A percentile compares a stretch with the other conserved stretches of the same genome.
Conservation (phyloP, 495 filamentous ascomycete species). For the Xylaria palmicola region DNA sequence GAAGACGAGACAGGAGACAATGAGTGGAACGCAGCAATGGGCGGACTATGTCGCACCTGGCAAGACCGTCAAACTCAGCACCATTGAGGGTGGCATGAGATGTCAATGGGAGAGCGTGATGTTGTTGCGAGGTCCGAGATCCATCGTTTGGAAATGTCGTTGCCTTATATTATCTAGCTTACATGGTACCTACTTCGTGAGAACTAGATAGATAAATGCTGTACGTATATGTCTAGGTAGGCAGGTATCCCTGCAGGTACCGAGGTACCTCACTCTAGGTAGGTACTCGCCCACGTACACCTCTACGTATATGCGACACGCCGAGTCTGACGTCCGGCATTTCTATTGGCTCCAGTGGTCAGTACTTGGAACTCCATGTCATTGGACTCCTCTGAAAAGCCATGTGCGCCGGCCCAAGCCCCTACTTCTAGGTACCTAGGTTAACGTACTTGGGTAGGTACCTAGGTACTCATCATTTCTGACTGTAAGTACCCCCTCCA, state of each 20-base stretch:
- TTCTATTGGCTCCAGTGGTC: neutral
- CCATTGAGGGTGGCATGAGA: neutral
- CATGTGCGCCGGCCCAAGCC: neutral
- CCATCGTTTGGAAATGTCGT: neutral
- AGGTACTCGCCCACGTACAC: neutral
- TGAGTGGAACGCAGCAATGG: neutral
- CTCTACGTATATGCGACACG: neutral
- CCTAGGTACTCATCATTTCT: neutral
- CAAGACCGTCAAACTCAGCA: neutral
- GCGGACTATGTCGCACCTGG: neutral
- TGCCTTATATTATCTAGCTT: no score
- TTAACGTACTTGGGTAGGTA: neutral
- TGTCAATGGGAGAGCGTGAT: neutral
- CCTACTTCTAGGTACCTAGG: neutral
- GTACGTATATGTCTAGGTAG: neutral
- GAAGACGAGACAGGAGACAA: neutral
- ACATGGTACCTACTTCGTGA: no score
- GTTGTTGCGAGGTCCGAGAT: neutral
- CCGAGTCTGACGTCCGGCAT: neutral
- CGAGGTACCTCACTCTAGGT: neutral
- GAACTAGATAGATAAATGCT: neutral
- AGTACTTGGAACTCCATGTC: neutral
- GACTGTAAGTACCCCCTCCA: no score
- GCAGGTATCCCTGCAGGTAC: neutral
- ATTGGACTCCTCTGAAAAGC: neutral